Conservation (phyloP, 108 stramenopile genomes). For the Nitzschia palea region DNA sequence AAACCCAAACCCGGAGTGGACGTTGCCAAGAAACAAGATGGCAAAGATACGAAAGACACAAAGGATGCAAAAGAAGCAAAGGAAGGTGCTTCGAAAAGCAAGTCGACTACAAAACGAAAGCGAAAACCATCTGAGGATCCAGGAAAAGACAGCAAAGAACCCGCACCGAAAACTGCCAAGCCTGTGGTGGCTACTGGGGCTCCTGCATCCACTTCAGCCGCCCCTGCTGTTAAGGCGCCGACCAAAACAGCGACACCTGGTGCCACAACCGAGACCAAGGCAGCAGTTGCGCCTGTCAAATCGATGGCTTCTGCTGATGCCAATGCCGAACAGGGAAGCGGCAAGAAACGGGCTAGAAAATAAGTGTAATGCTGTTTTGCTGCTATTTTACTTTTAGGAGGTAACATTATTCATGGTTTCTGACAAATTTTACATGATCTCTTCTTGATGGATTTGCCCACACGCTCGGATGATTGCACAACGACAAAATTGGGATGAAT, state of each 20-base stretch:
- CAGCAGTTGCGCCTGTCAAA: no score
- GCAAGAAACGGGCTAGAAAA: constrained; percentile 37
- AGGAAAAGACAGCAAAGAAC: constrained; percentile 11
- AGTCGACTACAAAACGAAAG: constrained; percentile 39
- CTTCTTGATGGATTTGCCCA: no score
- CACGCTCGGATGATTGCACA: no score
- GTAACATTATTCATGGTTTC: no score
- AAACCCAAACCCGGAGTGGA: background rate
- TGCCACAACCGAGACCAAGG: background rate
- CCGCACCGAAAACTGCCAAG: constrained; percentile 14
- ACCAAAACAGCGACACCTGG: constrained; percentile 8
- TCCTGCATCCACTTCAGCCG: background rate
- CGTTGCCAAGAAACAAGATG: constrained; percentile 1
- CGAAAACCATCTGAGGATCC: constrained; percentile 34
- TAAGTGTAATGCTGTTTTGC: background rate
- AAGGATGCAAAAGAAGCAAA: constrained; percentile 5
- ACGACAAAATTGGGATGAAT: no score
- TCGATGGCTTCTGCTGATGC: no score
- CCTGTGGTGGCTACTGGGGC: constrained; percentile 9
- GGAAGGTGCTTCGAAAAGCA: background rate
- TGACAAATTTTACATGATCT: no score
- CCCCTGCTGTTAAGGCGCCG: background rate
- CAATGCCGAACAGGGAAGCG: no score
- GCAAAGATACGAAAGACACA: constrained; percentile 3
- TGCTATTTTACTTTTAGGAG: background rate